Evolutionary conservation across 2,329 filamentous ascomycete species (phyloP), one percentile per base, ranked within the genome.

Genomic region (Albophoma yamanashiensis): DNA sequence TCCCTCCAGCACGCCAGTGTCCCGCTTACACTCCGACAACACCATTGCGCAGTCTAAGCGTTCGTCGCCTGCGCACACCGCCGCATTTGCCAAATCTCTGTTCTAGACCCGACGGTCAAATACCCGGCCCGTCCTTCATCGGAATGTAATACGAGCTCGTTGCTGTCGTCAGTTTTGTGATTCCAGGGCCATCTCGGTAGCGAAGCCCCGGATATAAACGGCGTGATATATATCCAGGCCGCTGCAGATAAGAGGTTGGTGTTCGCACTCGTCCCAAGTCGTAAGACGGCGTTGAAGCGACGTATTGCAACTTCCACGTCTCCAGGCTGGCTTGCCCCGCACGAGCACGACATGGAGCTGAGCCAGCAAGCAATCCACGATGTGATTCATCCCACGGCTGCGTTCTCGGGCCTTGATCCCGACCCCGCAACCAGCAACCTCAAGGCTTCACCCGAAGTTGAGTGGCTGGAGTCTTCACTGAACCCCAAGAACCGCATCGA

Each of bases 401-500:
- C 77, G 61, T 84, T 80, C 59, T 70, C 67, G 25, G 59, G 31
- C 25, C n/a, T 59, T 22, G 59, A 55, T 25, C 58, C 43, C 43
- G 45, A 56, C 57, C 12, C 43, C 43, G 53, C 45, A 34, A 40
- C 38, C 15, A 20, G n/a, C 38, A 58, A 62, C 36, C 8, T 45
- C 20, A 7, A 39, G 36, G 1, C 34, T 6, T n/a, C 25, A 20
- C 22, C 27, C 2, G 47, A 59, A 12, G 47, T 55, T 36, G 40
- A 65, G 17, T 86, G 83, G 83, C 67, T 70, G 15, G 62, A 68
- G 3, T 85, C 82, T 6, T 70, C 74, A 47, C 73, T 85, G 50
- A 86, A 86, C 63, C 83, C 83, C 9, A 84, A 82, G 68, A 86
- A 85, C 65, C 77, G 83, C 61, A 80, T 86, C 67, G 77, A 85